Conservation (phyloP, 1,284 basidiomycete genomes). For the Chiua sp. region DNA sequence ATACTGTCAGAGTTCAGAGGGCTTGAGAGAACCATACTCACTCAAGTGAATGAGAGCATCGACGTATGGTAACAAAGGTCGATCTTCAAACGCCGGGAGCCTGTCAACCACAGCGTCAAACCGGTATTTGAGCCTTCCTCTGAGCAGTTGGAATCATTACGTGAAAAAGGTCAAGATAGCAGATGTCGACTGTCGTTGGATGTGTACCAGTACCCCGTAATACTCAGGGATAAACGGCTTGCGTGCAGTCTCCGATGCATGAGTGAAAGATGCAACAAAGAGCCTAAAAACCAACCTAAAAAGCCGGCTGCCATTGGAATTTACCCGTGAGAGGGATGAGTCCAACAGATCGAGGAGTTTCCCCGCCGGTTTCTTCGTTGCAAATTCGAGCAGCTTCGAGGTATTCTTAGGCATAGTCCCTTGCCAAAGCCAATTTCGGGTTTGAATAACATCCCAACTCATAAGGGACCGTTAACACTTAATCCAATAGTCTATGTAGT, state of each 20-base stretch:
- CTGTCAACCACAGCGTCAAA: slow-evolving; percentile 5
- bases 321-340: no score
- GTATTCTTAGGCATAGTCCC: background rate
- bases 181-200: slow-evolving; percentile 1
- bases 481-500: no score
- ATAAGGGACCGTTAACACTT: slow-evolving; percentile 2
- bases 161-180: slow-evolving; percentile 1
- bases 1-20: background rate
- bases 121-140: background rate
- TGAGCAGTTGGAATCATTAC: slow-evolving; percentile 2
- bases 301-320: background rate
- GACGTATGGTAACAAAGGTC: slow-evolving; percentile 5
- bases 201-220: background rate
- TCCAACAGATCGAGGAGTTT: no score
- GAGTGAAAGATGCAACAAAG: background rate
- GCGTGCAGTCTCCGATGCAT: slow-evolving; percentile 1
- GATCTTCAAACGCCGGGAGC: slow-evolving; percentile 3
- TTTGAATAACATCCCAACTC: slow-evolving; percentile 2
- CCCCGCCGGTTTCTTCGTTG: slow-evolving; percentile 1
- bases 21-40: background rate
- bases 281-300: background rate
- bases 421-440: background rate
- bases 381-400: background rate
- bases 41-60: slow-evolving; percentile 5
- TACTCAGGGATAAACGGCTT: background rate